These are phyloP conservation scores for Metarhizium rileyi DNA, from an alignment of 2,329 filamentous ascomycete genomes.

Conservation along the genomic window DNA sequence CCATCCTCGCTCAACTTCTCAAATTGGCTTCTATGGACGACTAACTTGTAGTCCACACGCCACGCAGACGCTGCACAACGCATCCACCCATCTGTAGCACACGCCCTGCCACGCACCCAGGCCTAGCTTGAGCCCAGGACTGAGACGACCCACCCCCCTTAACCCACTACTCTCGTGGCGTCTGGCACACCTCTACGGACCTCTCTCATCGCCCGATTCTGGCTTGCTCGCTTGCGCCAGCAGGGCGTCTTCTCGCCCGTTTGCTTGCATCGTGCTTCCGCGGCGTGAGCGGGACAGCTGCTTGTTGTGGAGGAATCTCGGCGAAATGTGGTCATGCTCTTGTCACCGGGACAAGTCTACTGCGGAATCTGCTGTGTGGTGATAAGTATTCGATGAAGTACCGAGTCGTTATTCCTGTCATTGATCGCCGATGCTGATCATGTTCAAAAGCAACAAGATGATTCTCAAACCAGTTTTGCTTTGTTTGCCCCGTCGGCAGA, in stretches of 20 bases:
- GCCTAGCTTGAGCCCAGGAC: too few relatives aligned
- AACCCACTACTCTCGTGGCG: constrained; percentile 7
- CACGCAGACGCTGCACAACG: constrained; percentile 3
- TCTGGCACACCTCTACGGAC: constrained; percentile 6
- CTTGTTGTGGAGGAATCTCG: not conserved
- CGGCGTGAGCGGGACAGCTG: constrained; percentile 3
- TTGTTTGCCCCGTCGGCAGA: not conserved
- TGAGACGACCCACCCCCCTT: not conserved
- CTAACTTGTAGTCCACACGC: not conserved
- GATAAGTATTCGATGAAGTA: too few relatives aligned
- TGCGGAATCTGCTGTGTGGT: not conserved
- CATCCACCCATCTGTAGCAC: constrained; percentile 1
- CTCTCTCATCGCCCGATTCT: constrained; percentile 3
- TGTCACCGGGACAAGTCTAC: not conserved
- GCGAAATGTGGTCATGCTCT: not conserved
- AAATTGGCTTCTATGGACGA: not conserved
- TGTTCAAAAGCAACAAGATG: not conserved
- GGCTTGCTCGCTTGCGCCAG: constrained; percentile 6
- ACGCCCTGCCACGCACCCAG: constrained; percentile 1
- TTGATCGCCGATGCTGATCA: not conserved
- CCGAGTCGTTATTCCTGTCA: too few relatives aligned
- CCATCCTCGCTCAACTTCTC: too few relatives aligned
- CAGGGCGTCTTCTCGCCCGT: not conserved
- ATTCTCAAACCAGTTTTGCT: not conserved
- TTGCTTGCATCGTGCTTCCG: constrained; percentile 5